phyloP scores from a whole-genome alignment of 345 rosid genomes.

The Erysimum cheiranthoides region DNA sequence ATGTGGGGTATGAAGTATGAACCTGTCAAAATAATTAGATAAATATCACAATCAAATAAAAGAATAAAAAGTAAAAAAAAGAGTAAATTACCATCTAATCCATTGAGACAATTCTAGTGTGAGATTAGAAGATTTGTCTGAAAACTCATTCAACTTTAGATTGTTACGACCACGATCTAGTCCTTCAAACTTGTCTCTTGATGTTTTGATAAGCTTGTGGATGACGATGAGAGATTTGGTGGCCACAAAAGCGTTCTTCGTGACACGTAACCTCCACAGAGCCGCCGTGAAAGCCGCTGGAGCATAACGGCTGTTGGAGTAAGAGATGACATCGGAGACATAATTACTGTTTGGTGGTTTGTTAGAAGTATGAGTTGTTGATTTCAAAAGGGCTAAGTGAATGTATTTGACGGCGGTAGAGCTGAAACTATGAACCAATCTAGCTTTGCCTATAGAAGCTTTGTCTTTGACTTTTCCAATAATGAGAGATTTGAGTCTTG shows the following conservation, averaged over 20 bases:
- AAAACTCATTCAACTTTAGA: constrained; percentile 71
- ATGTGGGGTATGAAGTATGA: constrained; percentile 9
- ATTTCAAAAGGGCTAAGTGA: constrained; percentile 63
- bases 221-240: constrained; percentile 67
- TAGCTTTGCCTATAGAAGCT: constrained; percentile 76
- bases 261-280: constrained; percentile 73
- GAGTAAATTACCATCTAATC: constrained; percentile 67
- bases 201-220: constrained; percentile 63
- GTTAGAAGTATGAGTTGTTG: constrained; percentile 66
- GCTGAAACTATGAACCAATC: constrained; percentile 47
- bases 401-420: constrained; percentile 50
- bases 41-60: background rate
- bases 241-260: constrained; percentile 71
- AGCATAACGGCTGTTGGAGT: constrained; percentile 66
- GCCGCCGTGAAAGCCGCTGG: constrained; percentile 63
- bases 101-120: constrained; percentile 74
- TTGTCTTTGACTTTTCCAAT: constrained; percentile 75
- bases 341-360: constrained; percentile 57
- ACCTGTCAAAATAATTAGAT: constrained; percentile 24
- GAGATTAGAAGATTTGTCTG: constrained; percentile 55
- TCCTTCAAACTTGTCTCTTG: constrained; percentile 13
- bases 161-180: constrained; percentile 56
- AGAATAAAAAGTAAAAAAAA: background rate
- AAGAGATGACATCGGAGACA: constrained; percentile 62
- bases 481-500: constrained; percentile 51